These are phyloP conservation scores for Neonectria coccinea DNA, from an alignment of 2,329 filamentous ascomycete species.

Conservation along the genomic window DNA sequence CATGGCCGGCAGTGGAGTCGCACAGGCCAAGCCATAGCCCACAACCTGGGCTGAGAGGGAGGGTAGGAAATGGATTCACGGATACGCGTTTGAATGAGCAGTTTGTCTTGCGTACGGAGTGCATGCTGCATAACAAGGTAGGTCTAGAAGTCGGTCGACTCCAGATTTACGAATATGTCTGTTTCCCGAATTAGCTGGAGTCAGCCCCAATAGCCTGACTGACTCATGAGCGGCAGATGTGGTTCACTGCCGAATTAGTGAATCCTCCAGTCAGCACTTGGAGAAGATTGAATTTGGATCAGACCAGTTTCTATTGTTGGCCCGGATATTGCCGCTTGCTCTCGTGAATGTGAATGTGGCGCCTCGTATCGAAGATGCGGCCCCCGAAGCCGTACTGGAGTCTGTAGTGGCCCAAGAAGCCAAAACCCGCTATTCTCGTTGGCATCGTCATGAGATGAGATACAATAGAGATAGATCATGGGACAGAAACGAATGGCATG, in stretches of 20 bases:
- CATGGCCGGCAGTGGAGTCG: conserved; percentile 12
- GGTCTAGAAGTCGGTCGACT: no score
- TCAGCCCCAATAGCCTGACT: not conserved
- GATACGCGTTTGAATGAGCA: not conserved
- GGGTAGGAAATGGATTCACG: not conserved
- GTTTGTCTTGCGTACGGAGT: not conserved
- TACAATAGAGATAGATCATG: not conserved
- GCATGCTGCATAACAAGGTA: no score
- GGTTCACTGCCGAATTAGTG: not conserved
- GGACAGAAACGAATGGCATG: conserved; percentile 2
- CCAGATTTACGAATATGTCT: not conserved
- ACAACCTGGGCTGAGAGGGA: conserved; percentile 11
- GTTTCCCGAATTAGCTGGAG: conserved; percentile 1
- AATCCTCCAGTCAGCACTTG: conserved; percentile 21
- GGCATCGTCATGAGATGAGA: not conserved
- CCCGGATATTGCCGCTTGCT: not conserved
- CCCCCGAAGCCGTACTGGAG: not conserved
- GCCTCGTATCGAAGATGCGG: conserved; percentile 12
- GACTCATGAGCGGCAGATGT: conserved; percentile 6
- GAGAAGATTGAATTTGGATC: not conserved
- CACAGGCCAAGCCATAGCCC: conserved; percentile 8
- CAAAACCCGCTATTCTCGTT: not conserved
- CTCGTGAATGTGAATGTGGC: conserved; percentile 11
- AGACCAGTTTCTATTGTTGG: conserved; percentile 18
- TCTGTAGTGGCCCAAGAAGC: not conserved